Evolutionary conservation across 805 yeast genomes (phyloP), one percentile per base, ranked within the genome.

Genomic region (Teunomyces funiuensis): DNA sequence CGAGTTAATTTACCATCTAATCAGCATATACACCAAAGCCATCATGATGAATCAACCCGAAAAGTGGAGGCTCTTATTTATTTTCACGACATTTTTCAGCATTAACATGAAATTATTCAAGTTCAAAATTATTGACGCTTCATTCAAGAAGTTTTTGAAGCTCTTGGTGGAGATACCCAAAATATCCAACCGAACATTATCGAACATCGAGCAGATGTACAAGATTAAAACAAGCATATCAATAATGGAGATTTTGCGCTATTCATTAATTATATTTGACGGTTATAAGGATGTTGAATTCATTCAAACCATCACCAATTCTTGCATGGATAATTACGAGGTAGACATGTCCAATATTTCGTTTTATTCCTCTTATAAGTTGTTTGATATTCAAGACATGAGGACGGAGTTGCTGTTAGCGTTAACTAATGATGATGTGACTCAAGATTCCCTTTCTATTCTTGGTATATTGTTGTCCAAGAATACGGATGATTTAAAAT

Each of bases 251-350:
- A 54, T 67, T 3, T 44, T 63, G 11, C 27, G 34, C 9, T 41
- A 55, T 25, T 42, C 61, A 6, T 50, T 36, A 23, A 37, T 47
- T 4, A 19, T 59, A 2, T 67, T 54, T 47, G 67, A 65, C 19
- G 75, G 75, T 1, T 70, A 56, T 42, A 58, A 54, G 30, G 75
- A 70, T 23, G 47, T 41, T 27, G 34, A 19, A 6, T 47, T 42
- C 6, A 18, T 61, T 11, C 31, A 33, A 16, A 40, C 34, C 17
- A 14, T 42, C n/a, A 40, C 42, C 3, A 9, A 6, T 14, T 36
- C 36, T 13, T 53, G 53, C 27, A 17, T 43, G 22, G 37, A 33
- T 19, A 30, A 41, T 8, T 26, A 36, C 38, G 19, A 18, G 5
- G 19, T 29, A 15, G 40, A 36, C 9, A 13, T 20, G 25, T n/a